phyloP scores from a whole-genome alignment of 1,139 yeast species.

The Candida anutae region DNA sequence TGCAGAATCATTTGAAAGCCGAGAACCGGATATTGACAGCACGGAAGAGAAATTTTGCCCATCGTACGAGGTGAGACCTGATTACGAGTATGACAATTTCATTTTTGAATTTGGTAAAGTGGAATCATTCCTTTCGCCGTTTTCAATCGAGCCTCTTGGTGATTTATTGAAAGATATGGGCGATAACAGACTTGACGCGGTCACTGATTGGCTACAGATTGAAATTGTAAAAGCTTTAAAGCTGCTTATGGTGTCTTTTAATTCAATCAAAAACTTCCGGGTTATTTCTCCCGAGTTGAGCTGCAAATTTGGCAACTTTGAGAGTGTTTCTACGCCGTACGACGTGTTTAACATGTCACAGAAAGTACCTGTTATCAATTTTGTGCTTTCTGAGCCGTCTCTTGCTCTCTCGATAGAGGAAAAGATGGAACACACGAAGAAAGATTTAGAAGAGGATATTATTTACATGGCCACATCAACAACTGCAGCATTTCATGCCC shows the following conservation, averaged over 20 bases:
- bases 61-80: slow-evolving; percentile 28
- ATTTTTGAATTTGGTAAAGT: slow-evolving; percentile 46
- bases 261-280: slow-evolving; percentile 38
- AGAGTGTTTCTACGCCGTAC: slow-evolving; percentile 5
- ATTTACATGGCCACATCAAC: slow-evolving; percentile 3
- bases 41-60: slow-evolving; percentile 41
- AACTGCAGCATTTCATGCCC: slow-evolving; percentile 25
- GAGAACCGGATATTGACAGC: slow-evolving; percentile 15
- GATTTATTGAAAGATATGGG: slow-evolving; percentile 23
- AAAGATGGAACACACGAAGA: slow-evolving; percentile 3
- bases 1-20: background rate
- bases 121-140: slow-evolving; percentile 30
- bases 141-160: slow-evolving; percentile 22
- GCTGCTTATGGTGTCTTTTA: slow-evolving; percentile 24
- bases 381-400: slow-evolving; percentile 31
- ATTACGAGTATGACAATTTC: slow-evolving; percentile 46
- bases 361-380: slow-evolving; percentile 15
- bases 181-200: slow-evolving; percentile 33
- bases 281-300: slow-evolving; percentile 43
- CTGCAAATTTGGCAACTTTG: slow-evolving; percentile 37
- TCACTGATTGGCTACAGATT: slow-evolving; percentile 60
- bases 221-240: slow-evolving; percentile 44
- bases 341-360: slow-evolving; percentile 12
- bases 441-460: background rate
- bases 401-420: slow-evolving; percentile 18